phyloP scores from a whole-genome alignment of 148 eudicot species.

The Cornus suecica region DNA sequence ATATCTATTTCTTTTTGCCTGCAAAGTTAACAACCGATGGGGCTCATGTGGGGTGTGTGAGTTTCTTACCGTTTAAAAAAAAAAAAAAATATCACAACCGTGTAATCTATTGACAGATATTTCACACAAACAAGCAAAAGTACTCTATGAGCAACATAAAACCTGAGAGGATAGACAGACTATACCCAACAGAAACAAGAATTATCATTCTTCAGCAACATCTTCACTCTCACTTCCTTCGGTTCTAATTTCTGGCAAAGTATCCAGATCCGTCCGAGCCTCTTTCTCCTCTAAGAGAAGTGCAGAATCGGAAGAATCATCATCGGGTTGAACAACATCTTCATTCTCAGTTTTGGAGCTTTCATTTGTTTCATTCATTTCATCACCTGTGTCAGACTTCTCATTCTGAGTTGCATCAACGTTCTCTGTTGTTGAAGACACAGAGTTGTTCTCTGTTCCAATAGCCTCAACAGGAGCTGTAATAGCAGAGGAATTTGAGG shows the following conservation, averaged over 20 bases:
- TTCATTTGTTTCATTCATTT: slow-evolving; percentile 32
- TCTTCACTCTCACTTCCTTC: slow-evolving; percentile 55
- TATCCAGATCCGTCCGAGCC: slow-evolving; percentile 41
- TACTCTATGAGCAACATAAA: slow-evolving; percentile 1
- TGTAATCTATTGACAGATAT: slow-evolving; percentile 5
- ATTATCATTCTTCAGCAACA: slow-evolving; percentile 46
- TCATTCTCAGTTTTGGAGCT: slow-evolving; percentile 26
- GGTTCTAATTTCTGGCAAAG: slow-evolving; percentile 58
- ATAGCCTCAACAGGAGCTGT: slow-evolving; percentile 18
- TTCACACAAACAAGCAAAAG: slow-evolving; percentile 15
- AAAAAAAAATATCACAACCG: too few species aligned
- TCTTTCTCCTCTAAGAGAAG: slow-evolving; percentile 48
- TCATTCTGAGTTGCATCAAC: slow-evolving; percentile 15
- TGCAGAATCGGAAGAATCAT: slow-evolving; percentile 46
- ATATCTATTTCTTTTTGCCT: too few species aligned
- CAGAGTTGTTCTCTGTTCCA: slow-evolving; percentile 18
- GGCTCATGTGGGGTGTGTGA: too few species aligned
- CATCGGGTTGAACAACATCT: slow-evolving; percentile 37
- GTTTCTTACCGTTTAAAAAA: too few species aligned
- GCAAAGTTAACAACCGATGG: too few species aligned
- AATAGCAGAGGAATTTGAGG: slow-evolving; percentile 22
- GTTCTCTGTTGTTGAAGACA: slow-evolving; percentile 9
- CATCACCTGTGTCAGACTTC: slow-evolving; percentile 25
- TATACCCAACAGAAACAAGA: background rate
- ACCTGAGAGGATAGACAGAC: slow-evolving; percentile 3